Evolutionary conservation across 1,284 basidiomycete genomes (phyloP).

Genomic region (Neonothopanus nambi): DNA sequence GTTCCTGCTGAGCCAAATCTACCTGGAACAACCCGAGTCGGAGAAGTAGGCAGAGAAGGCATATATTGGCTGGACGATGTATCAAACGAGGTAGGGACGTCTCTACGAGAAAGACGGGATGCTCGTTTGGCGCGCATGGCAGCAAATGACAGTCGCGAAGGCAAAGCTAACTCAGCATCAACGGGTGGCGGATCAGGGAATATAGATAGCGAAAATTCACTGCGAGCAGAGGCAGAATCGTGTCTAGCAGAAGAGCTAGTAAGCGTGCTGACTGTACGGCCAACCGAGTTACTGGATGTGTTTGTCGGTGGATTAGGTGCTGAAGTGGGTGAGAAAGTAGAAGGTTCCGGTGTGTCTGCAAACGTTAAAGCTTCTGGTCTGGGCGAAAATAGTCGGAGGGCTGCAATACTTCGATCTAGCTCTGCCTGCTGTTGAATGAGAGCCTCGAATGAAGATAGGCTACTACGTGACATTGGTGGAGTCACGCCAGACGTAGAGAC

Average conservation of each 20-base stretch:
- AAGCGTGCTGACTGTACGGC: conserved; percentile 10
- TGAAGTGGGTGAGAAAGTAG: background rate
- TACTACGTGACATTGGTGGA: conserved; percentile 22
- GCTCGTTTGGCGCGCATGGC: conserved; percentile 6
- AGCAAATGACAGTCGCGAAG: conserved; percentile 7
- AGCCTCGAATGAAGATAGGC: conserved; percentile 44
- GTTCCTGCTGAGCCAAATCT: conserved; percentile 49
- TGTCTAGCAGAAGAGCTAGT: conserved; percentile 12
- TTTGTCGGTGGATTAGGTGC: background rate
- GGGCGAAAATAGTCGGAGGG: conserved; percentile 50
- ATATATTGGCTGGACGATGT: conserved; percentile 2
- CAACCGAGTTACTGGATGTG: background rate
- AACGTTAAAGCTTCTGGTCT: conserved; percentile 20
- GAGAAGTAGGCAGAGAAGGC: conserved; percentile 29
- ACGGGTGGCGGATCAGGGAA: conserved; percentile 65
- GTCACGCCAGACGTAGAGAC: conserved; percentile 21
- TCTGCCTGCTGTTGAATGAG: conserved; percentile 63
- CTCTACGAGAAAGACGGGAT: background rate
- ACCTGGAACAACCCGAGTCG: conserved; percentile 19
- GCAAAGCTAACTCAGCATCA: conserved; percentile 7
- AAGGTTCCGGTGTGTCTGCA: conserved; percentile 21
- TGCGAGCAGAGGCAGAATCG: conserved; percentile 32
- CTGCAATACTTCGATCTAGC: conserved; percentile 64
- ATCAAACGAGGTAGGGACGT: conserved; percentile 3
- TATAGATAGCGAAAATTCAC: conserved; percentile 68